Evolutionary conservation across 2,329 filamentous ascomycete species (phyloP).

Genomic region (Pyricularia grisea): DNA sequence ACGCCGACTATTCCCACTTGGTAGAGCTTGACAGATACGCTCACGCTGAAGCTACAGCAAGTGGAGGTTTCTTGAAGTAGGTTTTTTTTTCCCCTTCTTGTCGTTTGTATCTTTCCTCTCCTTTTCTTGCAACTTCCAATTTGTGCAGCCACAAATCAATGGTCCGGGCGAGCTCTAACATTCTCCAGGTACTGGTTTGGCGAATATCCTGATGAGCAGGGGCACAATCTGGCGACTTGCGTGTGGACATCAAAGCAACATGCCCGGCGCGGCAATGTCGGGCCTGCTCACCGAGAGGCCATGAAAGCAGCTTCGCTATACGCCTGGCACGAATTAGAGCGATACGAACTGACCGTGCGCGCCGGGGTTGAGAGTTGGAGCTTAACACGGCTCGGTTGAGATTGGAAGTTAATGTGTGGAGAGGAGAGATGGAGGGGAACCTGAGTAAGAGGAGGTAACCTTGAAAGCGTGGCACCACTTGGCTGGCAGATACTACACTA

Average conservation of each 20-base stretch:
- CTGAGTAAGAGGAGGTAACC: background rate
- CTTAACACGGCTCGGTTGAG: background rate
- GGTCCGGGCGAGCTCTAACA: background rate
- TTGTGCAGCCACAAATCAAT: background rate
- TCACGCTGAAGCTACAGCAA: slow-evolving; percentile 69
- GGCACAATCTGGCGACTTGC: slow-evolving; percentile 75
- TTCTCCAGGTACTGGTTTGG: slow-evolving; percentile 75
- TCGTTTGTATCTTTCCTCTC: background rate
- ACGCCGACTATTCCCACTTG: slow-evolving; percentile 58
- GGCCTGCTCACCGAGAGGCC: slow-evolving; percentile 54
- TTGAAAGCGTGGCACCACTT: background rate
- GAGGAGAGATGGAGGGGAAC: slow-evolving; percentile 1
- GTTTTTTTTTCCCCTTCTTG: slow-evolving; percentile 13
- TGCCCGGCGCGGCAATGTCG: slow-evolving; percentile 48
- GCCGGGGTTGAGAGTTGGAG: slow-evolving; percentile 55
- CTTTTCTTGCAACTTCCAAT: background rate
- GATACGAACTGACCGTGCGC: slow-evolving; percentile 57
- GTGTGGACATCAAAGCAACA: slow-evolving; percentile 53
- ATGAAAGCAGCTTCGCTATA: slow-evolving; percentile 55
- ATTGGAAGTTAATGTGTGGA: slow-evolving; percentile 43
- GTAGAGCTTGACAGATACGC: slow-evolving; percentile 67
- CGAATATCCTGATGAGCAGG: slow-evolving; percentile 49
- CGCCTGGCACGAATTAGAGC: slow-evolving; percentile 61
- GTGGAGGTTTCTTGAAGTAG: slow-evolving; percentile 74
- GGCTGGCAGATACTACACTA: background rate